phyloP scores from a whole-genome alignment of 768 basidiomycete species.

The Pleurotus ostreatus region DNA sequence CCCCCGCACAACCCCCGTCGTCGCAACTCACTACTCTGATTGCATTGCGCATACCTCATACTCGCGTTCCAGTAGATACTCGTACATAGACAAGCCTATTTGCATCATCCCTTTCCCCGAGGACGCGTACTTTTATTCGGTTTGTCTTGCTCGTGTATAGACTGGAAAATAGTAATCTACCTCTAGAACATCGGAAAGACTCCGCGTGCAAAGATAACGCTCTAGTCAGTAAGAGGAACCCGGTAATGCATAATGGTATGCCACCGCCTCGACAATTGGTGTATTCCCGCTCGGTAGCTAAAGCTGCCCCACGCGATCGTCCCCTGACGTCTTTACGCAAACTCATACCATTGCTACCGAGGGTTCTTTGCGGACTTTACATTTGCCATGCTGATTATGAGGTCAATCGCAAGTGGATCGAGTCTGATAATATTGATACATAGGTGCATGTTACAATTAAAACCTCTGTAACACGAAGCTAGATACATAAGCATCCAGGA shows the following conservation, averaged over 20 bases:
- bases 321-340: background rate
- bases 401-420: too few species aligned
- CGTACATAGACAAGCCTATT: conserved; percentile 2
- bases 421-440: too few species aligned
- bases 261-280: background rate
- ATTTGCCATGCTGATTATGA: too few species aligned
- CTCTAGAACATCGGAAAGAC: background rate
- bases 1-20: background rate
- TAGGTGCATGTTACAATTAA: too few species aligned
- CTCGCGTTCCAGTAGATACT: conserved; percentile 1
- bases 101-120: background rate
- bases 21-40: background rate
- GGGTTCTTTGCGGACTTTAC: background rate
- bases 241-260: background rate
- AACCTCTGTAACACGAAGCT: too few species aligned
- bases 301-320: too few species aligned
- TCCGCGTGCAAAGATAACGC: background rate
- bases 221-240: background rate
- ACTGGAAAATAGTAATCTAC: background rate
- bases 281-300: background rate
- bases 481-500: too few species aligned
- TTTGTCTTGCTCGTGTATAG: conserved; percentile 4
- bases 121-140: background rate
- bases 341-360: background rate
- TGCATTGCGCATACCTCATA: background rate